These are phyloP conservation scores for Zygoascus sp. DNA, from an alignment of 1,139 yeast species.

Conservation along the genomic window DNA sequence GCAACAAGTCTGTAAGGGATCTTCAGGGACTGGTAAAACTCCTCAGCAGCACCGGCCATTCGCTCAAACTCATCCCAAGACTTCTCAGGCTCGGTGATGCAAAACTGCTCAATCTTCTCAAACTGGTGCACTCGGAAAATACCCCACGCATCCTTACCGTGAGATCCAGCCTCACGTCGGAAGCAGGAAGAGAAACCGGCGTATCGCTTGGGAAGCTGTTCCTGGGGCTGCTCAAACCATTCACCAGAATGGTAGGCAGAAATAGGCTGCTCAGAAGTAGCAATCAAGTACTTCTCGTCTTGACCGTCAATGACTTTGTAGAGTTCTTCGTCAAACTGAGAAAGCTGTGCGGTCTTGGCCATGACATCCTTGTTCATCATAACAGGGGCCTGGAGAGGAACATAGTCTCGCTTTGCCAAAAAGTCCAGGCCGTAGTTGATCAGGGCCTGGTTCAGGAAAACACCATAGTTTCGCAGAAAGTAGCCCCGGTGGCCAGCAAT, in stretches of 20 bases:
- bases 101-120: conserved; percentile 94
- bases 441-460: conserved; percentile 94
- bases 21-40: conserved; percentile 85
- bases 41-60: conserved; percentile 89
- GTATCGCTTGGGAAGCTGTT: conserved; percentile 87
- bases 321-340: conserved; percentile 95
- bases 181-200: conserved; percentile 98
- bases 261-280: conserved; percentile 98
- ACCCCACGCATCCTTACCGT: conserved; percentile 99
- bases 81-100: conserved; percentile 93
- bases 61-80: conserved; percentile 96
- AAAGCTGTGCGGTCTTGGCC: conserved; percentile 99
- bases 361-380: conserved; percentile 99
- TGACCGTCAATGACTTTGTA: conserved; percentile 96
- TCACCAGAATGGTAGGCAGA: conserved; percentile 97
- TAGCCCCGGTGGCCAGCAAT: conserved; percentile 98
- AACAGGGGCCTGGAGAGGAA: conserved; percentile 95
- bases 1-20: conserved; percentile 97
- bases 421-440: conserved; percentile 91
- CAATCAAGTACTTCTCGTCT: conserved; percentile 95
- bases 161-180: conserved; percentile 99
- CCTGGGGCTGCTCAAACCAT: conserved; percentile 98
- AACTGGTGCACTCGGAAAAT: conserved; percentile 98
- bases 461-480: conserved; percentile 92
- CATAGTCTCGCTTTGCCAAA: conserved; percentile 73